These are phyloP conservation scores for Phytopythium aichiense DNA, from an alignment of 352 stramenopile genomes.

Conservation along the genomic window DNA sequence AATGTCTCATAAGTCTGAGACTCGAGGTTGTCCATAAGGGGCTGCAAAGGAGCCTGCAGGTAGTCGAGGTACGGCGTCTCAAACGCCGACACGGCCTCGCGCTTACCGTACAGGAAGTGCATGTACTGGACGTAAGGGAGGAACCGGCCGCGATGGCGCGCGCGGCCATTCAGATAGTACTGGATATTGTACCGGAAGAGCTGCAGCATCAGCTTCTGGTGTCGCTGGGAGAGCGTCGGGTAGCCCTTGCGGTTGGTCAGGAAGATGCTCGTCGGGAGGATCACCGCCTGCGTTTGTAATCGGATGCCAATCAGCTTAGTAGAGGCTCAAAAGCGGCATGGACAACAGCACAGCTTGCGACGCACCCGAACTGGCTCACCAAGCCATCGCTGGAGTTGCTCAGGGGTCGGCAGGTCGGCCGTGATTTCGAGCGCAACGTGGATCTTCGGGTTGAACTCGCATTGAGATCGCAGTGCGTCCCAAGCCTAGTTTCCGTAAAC, in stretches of 20 bases:
- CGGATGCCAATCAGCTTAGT: background rate
- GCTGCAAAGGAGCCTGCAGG: constrained; percentile 96
- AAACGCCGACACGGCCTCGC: constrained; percentile 83
- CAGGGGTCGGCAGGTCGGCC: constrained; percentile 58
- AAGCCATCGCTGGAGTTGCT: constrained; percentile 80
- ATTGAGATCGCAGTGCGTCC: constrained; percentile 79
- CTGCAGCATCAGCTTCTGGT: constrained; percentile 83
- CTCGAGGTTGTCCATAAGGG: constrained; percentile 98
- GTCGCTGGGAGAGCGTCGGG: constrained; percentile 90
- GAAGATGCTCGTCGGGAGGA: constrained; percentile 91
- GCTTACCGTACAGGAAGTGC: constrained; percentile 86
- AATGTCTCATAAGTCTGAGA: constrained; percentile 99
- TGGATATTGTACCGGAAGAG: constrained; percentile 83
- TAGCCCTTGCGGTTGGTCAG: constrained; percentile 96
- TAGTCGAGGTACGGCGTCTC: constrained; percentile 95
- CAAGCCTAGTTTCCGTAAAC: constrained; percentile 32
- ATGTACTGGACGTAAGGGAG: constrained; percentile 94
- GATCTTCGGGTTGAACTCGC: constrained; percentile 82
- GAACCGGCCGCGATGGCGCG: constrained; percentile 62
- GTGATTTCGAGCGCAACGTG: constrained; percentile 84
- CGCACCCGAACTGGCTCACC: constrained; percentile 77
- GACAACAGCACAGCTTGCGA: background rate
- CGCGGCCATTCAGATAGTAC: constrained; percentile 81
- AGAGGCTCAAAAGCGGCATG: background rate
- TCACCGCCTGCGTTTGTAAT: constrained; percentile 53